Base-by-base conservation (phyloP, 2,329 filamentous ascomycete genomes). In the Clonostachys sp. region DNA sequence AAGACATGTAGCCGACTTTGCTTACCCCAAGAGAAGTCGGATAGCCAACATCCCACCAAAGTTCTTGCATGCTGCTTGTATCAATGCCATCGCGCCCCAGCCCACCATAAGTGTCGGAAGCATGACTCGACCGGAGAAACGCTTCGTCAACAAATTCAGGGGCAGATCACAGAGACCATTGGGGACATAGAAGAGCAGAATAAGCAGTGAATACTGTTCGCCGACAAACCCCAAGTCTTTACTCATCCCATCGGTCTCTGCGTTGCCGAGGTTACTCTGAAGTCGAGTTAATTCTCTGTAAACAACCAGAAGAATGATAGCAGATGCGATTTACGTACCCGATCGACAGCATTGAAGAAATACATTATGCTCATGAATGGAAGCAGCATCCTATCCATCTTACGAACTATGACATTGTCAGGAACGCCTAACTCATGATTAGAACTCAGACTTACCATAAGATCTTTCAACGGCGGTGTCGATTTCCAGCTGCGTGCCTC, bases 321-420 rank as follows among this genome's bases (percentile, higher is more conserved):
- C 14, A 17, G 20, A 34, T 12, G 17, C 8, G 6, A 42, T 9
- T 30, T 13, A 33, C 44, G n/a, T 39, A 41, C 36, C n/a, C 45
- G 45, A 17, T 46, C 45, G 24, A 46, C 45, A 9, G 45, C 17
- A 36, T 46, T 46, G 45, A 46, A 46, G 30, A 84, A 63, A 52
- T 83, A 83, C 16, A 84, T 71, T 1, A 83, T 57, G 5, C 78
- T 73, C 52, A 84, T 72, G 60, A 81, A 77, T 1, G 80, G 80
- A 39, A 84, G 74, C 17, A 84, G 70, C 56, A 73, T 66, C 65
- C 71, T 63, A 59, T 82, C 74, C 38, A 46, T 17, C 38, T 46
- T 46, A 16, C 45, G 45, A 14, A 46, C 45, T 46, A 30, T 20
- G 20, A 17, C 10, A 42, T 41, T 34, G 24, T 44, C 42, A 44